Evolutionary conservation across 192 early-diverging fungal genomes (phyloP), one percentile per base, ranked within the genome.

Genomic region (Backusella mclennaniae): DNA sequence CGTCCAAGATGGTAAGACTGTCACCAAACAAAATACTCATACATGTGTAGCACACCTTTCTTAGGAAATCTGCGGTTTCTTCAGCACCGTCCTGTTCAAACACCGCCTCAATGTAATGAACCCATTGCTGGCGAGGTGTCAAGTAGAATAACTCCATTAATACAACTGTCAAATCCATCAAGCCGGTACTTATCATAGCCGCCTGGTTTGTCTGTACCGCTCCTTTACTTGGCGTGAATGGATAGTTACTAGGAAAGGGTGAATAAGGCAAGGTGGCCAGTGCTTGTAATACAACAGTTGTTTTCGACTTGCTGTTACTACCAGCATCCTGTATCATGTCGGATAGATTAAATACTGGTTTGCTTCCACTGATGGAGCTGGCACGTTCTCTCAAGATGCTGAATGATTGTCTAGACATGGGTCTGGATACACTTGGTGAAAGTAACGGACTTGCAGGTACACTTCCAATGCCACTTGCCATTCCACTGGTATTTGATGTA

Each of bases 151-250:
- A 31, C 11, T 84, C 82, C 6, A 84, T 53, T 21, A 84, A 39
- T 11, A 84, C 76, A 4, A 80, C 73, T 0, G 79, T 80, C 26
- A 84, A 38, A 42, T 84, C 82, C n/a, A 75, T 46, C 26, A 84
- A 56, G 1, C 82, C 82, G 23, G 79, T 73, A 0, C 78, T 77
- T 29, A 83, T 71, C 49, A 80, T 77, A n/a, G 76, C 73, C 11
- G 70, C n/a, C 31, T 41, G 41, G 14, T 33, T 35, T 36, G 67
- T 68, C 17, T 33, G 29, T n/a, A 17, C n/a, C 2, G 4, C 35
- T 19, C 78, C 33, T 73, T 72, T 59, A 19, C 31, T 39, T 17
- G 76, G 42, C 35, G 74, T 70, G 19, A 78, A 82, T 35, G 80
- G 80, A 46, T 75, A 82, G 0, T 33, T 74, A 7, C 36, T 39